Conservation (phyloP, 495 filamentous ascomycete species). For the Lichina pygmaea region DNA sequence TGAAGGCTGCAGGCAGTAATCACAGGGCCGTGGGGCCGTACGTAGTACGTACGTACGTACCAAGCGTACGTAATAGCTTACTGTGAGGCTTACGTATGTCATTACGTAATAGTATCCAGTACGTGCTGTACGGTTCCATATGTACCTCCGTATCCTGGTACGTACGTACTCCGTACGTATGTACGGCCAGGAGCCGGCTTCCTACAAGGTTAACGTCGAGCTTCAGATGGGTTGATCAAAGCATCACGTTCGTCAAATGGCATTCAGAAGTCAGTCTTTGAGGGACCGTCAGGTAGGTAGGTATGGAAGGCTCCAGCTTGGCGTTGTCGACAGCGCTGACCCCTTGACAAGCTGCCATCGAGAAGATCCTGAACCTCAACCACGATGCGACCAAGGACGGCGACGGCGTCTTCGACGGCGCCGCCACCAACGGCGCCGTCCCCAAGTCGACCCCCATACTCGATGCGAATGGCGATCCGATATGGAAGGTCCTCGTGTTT, state of each 20-base stretch:
- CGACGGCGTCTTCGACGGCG: constrained; percentile 24
- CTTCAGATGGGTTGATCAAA: not conserved
- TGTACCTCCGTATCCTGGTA: too few relatives aligned
- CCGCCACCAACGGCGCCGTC: constrained; percentile 28
- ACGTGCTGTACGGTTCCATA: not conserved
- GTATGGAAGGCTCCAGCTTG: constrained; percentile 5
- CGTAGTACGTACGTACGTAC: too few relatives aligned
- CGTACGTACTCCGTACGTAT: too few relatives aligned
- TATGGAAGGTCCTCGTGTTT: constrained; percentile 49
- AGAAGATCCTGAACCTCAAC: constrained; percentile 90
- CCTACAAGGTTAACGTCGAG: not conserved
- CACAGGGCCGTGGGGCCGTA: too few relatives aligned
- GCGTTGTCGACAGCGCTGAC: constrained; percentile 8
- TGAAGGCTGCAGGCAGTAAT: too few relatives aligned
- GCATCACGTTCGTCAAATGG: constrained; percentile 24
- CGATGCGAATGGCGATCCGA: constrained; percentile 63
- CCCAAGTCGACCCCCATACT: constrained; percentile 53
- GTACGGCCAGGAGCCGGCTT: not conserved
- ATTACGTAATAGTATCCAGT: too few relatives aligned
- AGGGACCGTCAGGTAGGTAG: constrained; percentile 92
- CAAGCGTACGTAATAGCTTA: too few relatives aligned
- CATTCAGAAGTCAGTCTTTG: constrained; percentile 44
- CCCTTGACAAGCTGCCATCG: constrained; percentile 48
- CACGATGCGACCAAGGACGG: constrained; percentile 31
- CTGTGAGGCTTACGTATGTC: too few relatives aligned